Evolutionary conservation across 2,329 filamentous ascomycete species (phyloP).

Genomic region (Apiospora marii): DNA sequence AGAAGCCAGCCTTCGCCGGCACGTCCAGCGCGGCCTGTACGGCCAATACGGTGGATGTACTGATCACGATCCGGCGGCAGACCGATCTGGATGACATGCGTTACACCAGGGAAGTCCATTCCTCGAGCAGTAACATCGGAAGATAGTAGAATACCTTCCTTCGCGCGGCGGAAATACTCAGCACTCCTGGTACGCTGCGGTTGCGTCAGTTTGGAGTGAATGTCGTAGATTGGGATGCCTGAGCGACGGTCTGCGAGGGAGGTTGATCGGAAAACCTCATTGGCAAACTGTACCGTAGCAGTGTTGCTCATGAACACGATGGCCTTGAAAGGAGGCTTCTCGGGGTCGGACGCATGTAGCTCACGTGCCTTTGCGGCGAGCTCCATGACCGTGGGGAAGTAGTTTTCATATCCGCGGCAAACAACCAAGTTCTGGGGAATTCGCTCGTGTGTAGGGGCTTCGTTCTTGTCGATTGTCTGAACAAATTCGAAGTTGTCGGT

Average conservation of each 20-base stretch:
- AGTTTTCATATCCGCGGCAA: slow-evolving; percentile 75
- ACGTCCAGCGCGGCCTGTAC: slow-evolving; percentile 79
- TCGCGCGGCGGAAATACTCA: slow-evolving; percentile 72
- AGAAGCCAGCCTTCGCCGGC: slow-evolving; percentile 76
- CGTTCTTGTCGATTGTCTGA: slow-evolving; percentile 84
- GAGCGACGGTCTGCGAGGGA: slow-evolving; percentile 47
- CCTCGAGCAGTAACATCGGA: slow-evolving; percentile 83
- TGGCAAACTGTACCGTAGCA: slow-evolving; percentile 71
- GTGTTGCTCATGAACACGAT: slow-evolving; percentile 91
- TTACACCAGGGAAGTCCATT: slow-evolving; percentile 84
- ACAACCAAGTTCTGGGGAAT: slow-evolving; percentile 82
- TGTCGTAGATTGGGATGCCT: slow-evolving; percentile 59
- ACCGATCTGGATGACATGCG: slow-evolving; percentile 80
- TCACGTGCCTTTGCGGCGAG: slow-evolving; percentile 69
- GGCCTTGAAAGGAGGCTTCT: slow-evolving; percentile 81
- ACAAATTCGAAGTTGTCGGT: slow-evolving; percentile 84
- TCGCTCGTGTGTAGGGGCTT: slow-evolving; percentile 82
- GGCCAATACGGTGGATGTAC: slow-evolving; percentile 80
- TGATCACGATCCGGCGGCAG: slow-evolving; percentile 70
- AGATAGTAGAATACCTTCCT: slow-evolving; percentile 73
- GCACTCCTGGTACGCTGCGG: slow-evolving; percentile 72
- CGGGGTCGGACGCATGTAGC: slow-evolving; percentile 48
- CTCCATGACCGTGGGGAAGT: slow-evolving; percentile 80
- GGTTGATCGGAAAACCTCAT: slow-evolving; percentile 60
- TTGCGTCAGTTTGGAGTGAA: slow-evolving; percentile 84